Conservation (phyloP, 2,329 filamentous ascomycete genomes). For the Ascochyta viciae-villosae region DNA sequence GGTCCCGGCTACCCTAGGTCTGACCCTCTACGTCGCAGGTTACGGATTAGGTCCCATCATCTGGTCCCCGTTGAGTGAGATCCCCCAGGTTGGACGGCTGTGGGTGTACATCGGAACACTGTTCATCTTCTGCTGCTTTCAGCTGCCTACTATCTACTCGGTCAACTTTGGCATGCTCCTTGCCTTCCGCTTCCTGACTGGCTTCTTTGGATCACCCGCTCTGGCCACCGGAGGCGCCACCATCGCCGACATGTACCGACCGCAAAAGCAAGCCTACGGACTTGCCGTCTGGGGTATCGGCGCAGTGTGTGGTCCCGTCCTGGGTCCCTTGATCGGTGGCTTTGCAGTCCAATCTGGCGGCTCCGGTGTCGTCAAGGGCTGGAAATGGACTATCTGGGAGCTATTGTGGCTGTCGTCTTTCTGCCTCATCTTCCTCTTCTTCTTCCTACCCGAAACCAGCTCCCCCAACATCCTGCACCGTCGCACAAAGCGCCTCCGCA, state of each 20-base stretch:
- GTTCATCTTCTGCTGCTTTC: slow-evolving; percentile 56
- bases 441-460: slow-evolving; percentile 53
- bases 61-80: slow-evolving; percentile 56
- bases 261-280: slow-evolving; percentile 49
- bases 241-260: slow-evolving; percentile 55
- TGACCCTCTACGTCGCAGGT: slow-evolving; percentile 45
- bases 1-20: slow-evolving; percentile 55
- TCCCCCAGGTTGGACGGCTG: slow-evolving; percentile 56
- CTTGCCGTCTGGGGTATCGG: slow-evolving; percentile 52
- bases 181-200: slow-evolving; percentile 58
- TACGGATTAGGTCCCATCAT: slow-evolving; percentile 45
- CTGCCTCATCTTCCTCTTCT: slow-evolving; percentile 49
- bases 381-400: slow-evolving; percentile 54
- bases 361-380: slow-evolving; percentile 36
- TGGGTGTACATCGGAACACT: slow-evolving; percentile 39
- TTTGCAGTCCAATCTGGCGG: slow-evolving; percentile 45
- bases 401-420: slow-evolving; percentile 52
- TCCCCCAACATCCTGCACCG: slow-evolving; percentile 52
- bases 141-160: slow-evolving; percentile 55
- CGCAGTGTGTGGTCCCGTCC: slow-evolving; percentile 51
- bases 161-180: slow-evolving; percentile 60
- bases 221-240: slow-evolving; percentile 57
- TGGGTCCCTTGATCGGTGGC: slow-evolving; percentile 54
- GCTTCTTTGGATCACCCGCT: slow-evolving; percentile 56
- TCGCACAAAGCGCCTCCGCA: slow-evolving; percentile 50